Conservation (phyloP, 2,329 filamentous ascomycete species). For the Cryphonectria japonica region DNA sequence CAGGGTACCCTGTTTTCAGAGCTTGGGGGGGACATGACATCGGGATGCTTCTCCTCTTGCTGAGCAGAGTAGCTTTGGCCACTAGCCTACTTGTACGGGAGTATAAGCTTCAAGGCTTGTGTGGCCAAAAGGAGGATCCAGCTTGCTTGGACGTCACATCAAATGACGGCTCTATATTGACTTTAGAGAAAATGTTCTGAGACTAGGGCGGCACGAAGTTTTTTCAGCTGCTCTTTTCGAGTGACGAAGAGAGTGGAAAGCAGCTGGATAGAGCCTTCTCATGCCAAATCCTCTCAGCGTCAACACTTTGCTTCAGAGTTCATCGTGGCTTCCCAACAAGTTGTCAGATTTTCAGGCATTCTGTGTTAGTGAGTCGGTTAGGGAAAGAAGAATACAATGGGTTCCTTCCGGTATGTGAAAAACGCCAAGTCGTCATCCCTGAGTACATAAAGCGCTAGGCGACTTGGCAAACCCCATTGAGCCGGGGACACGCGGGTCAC, state of each 20-base stretch:
- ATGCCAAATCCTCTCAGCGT: neutral
- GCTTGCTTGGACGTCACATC: neutral
- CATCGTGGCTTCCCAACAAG: neutral
- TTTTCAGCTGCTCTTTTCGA: neutral
- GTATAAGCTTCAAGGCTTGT: neutral
- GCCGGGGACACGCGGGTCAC: neutral
- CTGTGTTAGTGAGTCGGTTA: neutral
- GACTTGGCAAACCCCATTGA: neutral
- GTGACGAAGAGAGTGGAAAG: neutral
- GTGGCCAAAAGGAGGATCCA: neutral
- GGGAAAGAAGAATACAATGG: neutral
- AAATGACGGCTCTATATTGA: neutral
- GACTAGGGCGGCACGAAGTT: neutral
- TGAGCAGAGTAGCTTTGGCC: neutral
- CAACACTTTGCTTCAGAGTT: neutral
- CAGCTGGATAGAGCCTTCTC: neutral
- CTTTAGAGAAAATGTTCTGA: neutral
- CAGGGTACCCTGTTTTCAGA: neutral
- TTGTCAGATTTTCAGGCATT: neutral
- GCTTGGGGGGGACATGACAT: neutral
- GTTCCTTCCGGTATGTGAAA: neutral
- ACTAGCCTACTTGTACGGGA: neutral
- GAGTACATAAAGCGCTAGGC: neutral
- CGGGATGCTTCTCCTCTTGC: neutral
- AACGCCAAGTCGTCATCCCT: neutral